Evolutionary conservation across 1,284 basidiomycete species (phyloP), one percentile per base, ranked within the genome.

Genomic region (Grifola frondosa): DNA sequence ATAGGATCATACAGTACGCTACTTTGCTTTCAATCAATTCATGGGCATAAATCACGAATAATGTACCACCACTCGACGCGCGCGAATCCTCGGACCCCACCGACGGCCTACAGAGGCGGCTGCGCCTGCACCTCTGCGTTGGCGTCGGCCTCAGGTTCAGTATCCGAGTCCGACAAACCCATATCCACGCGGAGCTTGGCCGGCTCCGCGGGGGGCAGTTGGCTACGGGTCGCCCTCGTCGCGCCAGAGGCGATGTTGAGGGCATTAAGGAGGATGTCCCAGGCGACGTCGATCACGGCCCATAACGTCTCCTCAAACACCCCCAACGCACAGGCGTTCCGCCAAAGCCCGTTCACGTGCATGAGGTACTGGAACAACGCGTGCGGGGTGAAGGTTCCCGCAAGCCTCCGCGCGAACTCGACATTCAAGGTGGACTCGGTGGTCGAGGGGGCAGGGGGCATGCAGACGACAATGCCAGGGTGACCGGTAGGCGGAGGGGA

Each of bases 311-410:
- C 57, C 54, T 84, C 76, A 44, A 68, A 72, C n/a, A 87, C 63
- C 1, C 81, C 81, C 22, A 88, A 64, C 8, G 73, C 74, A 54
- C 74, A 77, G 5, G 73, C 70, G 56, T 87, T 84, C 48, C 72
- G 65, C 79, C 81, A 87, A 6, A 86, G 59, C 1, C 79, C 81
- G 48, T 80, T 66, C 17, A 78, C 65, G 29, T 59, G 58, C 37
- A 67, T 59, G 6, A 71, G 63, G 42, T 70, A 65, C 23, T 64
- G 56, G 6, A 78, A 54, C 16, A 83, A 63, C 17, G 63, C 59
- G 17, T 60, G 57, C 0, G 60, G 46, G 6, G 53, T 59, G 47
- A 59, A 57, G 31, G 50, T 59, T 38, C 40, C 52, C 6, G 67
- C 62, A 15, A 74, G 61, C 20, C 53, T 52, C 11, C 29, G 26